A percentile compares a stretch with the other conserved stretches of the same genome.
Conservation (phyloP, 2,329 filamentous ascomycete genomes). For the Clarireedia hainanense region DNA sequence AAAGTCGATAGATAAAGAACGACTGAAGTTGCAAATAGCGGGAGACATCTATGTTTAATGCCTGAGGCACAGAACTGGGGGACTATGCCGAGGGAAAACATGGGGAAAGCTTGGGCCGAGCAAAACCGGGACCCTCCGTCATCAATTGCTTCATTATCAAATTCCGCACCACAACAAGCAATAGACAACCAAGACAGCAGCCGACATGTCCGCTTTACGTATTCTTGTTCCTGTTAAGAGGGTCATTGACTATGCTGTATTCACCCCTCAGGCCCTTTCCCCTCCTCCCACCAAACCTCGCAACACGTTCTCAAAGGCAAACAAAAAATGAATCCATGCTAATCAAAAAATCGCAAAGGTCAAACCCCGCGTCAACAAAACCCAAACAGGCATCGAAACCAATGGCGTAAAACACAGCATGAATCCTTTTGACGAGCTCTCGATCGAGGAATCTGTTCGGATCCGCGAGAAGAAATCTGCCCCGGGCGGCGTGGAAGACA, state of each 20-base stretch:
- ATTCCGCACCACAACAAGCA: neutral
- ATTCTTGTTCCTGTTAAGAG: slow-evolving; percentile 77
- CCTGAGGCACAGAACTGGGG: neutral
- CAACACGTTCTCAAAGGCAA: neutral
- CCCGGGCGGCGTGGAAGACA: slow-evolving; percentile 74
- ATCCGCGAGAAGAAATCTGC: slow-evolving; percentile 80
- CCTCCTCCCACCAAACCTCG: neutral
- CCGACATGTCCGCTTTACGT: slow-evolving; percentile 54
- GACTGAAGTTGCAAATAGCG: too few relatives aligned
- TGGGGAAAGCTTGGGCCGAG: slow-evolving; percentile 7
- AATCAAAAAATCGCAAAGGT: slow-evolving; percentile 37
- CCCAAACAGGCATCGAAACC: slow-evolving; percentile 82
- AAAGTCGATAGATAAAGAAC: too few relatives aligned
- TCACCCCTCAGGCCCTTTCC: slow-evolving; percentile 26
- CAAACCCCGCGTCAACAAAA: slow-evolving; percentile 62
- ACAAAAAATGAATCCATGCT: neutral
- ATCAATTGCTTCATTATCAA: slow-evolving; percentile 2
- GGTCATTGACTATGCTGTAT: slow-evolving; percentile 80
- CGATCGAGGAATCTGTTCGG: slow-evolving; percentile 89
- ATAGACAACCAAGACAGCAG: neutral
- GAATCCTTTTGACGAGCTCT: slow-evolving; percentile 99
- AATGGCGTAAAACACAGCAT: slow-evolving; percentile 93
- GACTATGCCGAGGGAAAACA: slow-evolving; percentile 4
- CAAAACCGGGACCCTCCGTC: slow-evolving; percentile 2
- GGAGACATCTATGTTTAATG: too few relatives aligned